A percentile compares a stretch with the other conserved stretches of the same genome.
These are phyloP conservation scores for Fusarium dlaminii DNA, from an alignment of 2,329 filamentous ascomycete genomes.

Conservation along the genomic window DNA sequence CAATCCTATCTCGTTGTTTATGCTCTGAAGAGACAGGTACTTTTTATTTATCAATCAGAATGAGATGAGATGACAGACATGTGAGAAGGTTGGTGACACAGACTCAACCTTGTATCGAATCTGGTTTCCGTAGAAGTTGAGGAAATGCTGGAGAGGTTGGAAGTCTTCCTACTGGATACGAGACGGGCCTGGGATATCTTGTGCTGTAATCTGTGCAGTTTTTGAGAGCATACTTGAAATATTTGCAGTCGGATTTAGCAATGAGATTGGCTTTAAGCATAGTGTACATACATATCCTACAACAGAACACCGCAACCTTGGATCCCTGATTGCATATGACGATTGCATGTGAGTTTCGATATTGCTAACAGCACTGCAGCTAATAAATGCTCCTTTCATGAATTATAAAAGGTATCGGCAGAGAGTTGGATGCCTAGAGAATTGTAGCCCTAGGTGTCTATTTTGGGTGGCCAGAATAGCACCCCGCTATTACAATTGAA, in stretches of 20 bases:
- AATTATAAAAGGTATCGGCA: background rate
- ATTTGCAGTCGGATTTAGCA: background rate
- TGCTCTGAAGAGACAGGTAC: slow-evolving; percentile 7
- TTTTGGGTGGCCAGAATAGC: background rate
- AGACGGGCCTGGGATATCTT: background rate
- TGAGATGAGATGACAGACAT: slow-evolving; percentile 8
- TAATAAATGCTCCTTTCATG: background rate
- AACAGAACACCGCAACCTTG: background rate
- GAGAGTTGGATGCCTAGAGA: background rate
- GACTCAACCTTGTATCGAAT: slow-evolving; percentile 28
- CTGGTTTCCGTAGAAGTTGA: background rate
- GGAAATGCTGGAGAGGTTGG: slow-evolving; percentile 18
- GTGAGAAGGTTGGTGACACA: slow-evolving; percentile 23
- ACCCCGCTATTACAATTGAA: slow-evolving; percentile 24
- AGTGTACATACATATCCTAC: background rate
- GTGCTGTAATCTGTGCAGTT: background rate
- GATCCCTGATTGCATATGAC: background rate
- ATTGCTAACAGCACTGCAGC: background rate
- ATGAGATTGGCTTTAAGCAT: background rate
- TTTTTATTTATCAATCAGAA: background rate
- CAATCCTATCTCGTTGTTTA: slow-evolving; percentile 24
- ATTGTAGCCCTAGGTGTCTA: background rate
- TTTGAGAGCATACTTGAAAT: background rate
- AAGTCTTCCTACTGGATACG: slow-evolving; percentile 29
- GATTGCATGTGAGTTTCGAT: background rate